These are phyloP conservation scores for Cryptococcus sp. DNA, from an alignment of 1,284 basidiomycete species.

Conservation along the genomic window DNA sequence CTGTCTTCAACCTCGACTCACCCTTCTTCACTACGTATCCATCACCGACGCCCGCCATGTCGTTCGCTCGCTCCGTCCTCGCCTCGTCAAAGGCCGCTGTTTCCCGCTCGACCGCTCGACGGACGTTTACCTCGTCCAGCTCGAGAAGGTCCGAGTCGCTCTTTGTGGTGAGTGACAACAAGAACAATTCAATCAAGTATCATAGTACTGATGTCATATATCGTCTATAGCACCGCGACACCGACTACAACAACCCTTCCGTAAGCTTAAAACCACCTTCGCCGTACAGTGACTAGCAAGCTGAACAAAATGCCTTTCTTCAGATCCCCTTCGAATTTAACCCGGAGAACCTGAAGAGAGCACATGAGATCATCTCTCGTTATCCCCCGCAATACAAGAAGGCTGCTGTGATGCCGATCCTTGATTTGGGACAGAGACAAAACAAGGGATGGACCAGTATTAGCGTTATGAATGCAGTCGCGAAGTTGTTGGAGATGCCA, in stretches of 20 bases:
- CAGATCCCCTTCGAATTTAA: constrained; percentile 90
- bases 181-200: too few species aligned
- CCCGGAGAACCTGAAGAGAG: constrained; percentile 76
- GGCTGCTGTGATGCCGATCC: constrained; percentile 92
- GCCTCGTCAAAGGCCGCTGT: constrained; percentile 26
- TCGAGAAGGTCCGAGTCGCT: constrained; percentile 62
- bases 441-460: constrained; percentile 99
- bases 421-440: constrained; percentile 95
- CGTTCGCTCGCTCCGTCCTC: constrained; percentile 42
- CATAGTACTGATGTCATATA: too few species aligned
- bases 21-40: not conserved
- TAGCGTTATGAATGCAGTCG: constrained; percentile 98
- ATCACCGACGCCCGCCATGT: constrained; percentile 30
- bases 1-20: not conserved
- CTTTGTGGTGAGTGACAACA: constrained; percentile 59
- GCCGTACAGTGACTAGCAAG: not conserved
- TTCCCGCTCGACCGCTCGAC: constrained; percentile 28
- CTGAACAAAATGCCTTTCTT: constrained; percentile 8
- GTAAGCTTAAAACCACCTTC: constrained; percentile 4
- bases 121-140: constrained; percentile 57
- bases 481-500: constrained; percentile 87
- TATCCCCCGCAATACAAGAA: constrained; percentile 99
- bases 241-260: constrained; percentile 80
- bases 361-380: constrained; percentile 83
- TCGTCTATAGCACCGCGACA: constrained; percentile 78